Conservation (phyloP, 495 filamentous ascomycete genomes). For the Penicillium tannophilum region DNA sequence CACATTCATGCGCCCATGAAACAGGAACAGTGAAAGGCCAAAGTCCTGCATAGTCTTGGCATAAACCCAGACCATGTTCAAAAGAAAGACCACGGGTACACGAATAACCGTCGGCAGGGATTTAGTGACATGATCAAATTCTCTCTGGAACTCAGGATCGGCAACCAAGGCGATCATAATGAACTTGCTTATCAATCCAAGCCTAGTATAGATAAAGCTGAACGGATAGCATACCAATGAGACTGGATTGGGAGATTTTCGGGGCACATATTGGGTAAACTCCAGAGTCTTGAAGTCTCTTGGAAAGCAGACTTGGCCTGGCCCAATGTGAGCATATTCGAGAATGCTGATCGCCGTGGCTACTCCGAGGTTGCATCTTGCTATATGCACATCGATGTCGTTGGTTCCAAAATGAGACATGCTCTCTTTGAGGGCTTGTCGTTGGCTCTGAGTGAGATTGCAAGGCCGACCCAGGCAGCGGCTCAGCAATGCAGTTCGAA, state of each 20-base stretch:
- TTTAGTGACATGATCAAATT: conserved; percentile 53
- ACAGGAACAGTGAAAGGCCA: conserved; percentile 51
- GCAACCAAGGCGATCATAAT: conserved; percentile 54
- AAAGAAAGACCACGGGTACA: conserved; percentile 37
- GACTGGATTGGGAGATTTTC: conserved; percentile 24
- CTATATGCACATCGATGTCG: conserved; percentile 39
- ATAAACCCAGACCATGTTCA: conserved; percentile 56
- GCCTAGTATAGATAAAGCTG: conserved; percentile 40
- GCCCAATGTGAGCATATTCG: conserved; percentile 40
- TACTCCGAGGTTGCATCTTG: conserved; percentile 46
- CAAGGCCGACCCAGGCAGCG: conserved; percentile 42
- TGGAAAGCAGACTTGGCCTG: conserved; percentile 31
- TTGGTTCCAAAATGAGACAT: conserved; percentile 42
- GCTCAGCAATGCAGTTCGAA: conserved; percentile 37
- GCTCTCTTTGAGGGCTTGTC: conserved; percentile 37
- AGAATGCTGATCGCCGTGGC: conserved; percentile 42
- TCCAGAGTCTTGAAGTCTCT: conserved; percentile 32
- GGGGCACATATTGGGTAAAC: conserved; percentile 38
- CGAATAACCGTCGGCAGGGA: conserved; percentile 36
- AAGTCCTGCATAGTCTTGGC: conserved; percentile 40
- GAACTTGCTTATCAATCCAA: conserved; percentile 53
- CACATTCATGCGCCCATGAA: conserved; percentile 48
- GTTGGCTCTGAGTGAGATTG: conserved; percentile 28
- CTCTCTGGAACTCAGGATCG: conserved; percentile 61
- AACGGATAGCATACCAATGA: conserved; percentile 33